Evolutionary conservation across 2,329 filamentous ascomycete genomes (phyloP).

Genomic region (Aspergillus luchuensis): DNA sequence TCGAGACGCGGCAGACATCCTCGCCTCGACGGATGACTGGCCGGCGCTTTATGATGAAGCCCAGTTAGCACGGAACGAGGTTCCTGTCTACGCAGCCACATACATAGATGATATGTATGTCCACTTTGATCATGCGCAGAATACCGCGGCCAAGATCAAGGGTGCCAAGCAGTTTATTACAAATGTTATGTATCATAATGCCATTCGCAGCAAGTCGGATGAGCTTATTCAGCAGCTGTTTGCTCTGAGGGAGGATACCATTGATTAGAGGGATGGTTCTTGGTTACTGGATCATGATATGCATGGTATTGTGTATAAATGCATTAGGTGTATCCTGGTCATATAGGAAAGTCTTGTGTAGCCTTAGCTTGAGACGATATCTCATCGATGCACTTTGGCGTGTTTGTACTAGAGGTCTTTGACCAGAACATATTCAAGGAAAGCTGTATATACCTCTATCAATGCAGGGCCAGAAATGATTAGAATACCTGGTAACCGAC

Average conservation of each 20-base stretch:
- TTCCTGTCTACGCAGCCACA: constrained; percentile 82
- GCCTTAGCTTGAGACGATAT: too few species aligned
- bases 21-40: constrained; percentile 73
- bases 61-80: constrained; percentile 72
- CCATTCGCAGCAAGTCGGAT: constrained; percentile 69
- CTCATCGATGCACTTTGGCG: too few species aligned
- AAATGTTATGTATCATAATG: constrained; percentile 86
- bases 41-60: constrained; percentile 72
- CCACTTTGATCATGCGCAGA: constrained; percentile 70
- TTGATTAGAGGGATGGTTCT: constrained; percentile 48
- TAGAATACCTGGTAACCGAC: constrained; percentile 13
- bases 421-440: background rate
- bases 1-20: constrained; percentile 66
- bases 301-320: background rate
- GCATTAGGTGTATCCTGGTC: background rate
- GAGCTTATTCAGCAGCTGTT: constrained; percentile 79
- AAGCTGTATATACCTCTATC: background rate
- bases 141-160: constrained; percentile 73
- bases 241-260: constrained; percentile 69
- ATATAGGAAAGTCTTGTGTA: background rate
- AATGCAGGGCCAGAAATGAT: background rate
- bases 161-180: constrained; percentile 80
- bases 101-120: constrained; percentile 94
- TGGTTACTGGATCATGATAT: background rate
- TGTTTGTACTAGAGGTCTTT: background rate